A percentile compares a stretch with the other conserved stretches of the same genome.
phyloP scores from a whole-genome alignment of 2,329 filamentous ascomycete genomes.

The Ceratocystis cacaofunesta region DNA sequence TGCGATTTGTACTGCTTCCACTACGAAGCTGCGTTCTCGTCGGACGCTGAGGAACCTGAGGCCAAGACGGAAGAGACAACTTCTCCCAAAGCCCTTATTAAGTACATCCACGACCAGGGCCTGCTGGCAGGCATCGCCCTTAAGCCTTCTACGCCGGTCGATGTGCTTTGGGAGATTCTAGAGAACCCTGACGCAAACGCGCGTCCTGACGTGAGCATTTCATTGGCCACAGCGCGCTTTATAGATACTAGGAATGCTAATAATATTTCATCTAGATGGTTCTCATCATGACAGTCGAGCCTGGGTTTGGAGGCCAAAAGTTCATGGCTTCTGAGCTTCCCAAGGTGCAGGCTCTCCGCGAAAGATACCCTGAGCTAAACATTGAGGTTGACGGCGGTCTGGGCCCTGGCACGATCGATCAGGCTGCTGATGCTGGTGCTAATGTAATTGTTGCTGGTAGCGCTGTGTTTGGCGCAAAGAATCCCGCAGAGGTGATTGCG shows the following conservation, averaged over 20 bases:
- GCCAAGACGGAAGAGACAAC: slow-evolving; percentile 55
- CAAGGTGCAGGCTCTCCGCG: slow-evolving; percentile 73
- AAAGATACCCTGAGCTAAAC: slow-evolving; percentile 78
- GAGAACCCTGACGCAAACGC: slow-evolving; percentile 59
- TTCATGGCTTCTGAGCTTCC: slow-evolving; percentile 95
- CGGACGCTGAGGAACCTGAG: slow-evolving; percentile 67
- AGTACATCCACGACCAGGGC: slow-evolving; percentile 76
- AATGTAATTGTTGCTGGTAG: slow-evolving; percentile 97
- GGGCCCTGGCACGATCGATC: slow-evolving; percentile 76
- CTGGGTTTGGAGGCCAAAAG: slow-evolving; percentile 93
- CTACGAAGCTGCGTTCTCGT: slow-evolving; percentile 89
- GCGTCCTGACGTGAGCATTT: slow-evolving; percentile 63
- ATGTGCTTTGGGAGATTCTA: slow-evolving; percentile 83
- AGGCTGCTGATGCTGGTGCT: slow-evolving; percentile 85
- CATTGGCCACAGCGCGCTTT: not conserved
- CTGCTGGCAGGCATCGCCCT: slow-evolving; percentile 90
- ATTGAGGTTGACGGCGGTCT: slow-evolving; percentile 96
- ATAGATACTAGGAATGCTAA: slow-evolving; percentile 15
- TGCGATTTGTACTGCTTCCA: slow-evolving; percentile 99
- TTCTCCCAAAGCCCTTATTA: slow-evolving; percentile 68
- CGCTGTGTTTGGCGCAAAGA: slow-evolving; percentile 83
- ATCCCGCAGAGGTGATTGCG: slow-evolving; percentile 76
- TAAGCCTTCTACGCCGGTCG: slow-evolving; percentile 80
- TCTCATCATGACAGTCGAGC: slow-evolving; percentile 94
- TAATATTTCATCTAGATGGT: slow-evolving; percentile 56